Percentiles rank a stretch among this genome's conserved stretches.
phyloP scores from a whole-genome alignment of 202 grass and related monocot genomes.

The Carex sylvatica region DNA sequence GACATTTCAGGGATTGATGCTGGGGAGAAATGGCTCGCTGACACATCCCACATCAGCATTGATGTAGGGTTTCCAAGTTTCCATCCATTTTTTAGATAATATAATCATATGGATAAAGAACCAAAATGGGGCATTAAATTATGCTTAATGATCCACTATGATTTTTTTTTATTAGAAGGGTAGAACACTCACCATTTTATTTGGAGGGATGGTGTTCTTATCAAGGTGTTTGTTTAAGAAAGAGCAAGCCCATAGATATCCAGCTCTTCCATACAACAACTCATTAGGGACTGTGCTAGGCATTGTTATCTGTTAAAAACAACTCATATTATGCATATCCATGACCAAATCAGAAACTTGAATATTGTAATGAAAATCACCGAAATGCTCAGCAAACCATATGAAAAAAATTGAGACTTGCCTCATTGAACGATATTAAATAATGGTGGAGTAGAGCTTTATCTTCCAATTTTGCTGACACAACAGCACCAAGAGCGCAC shows the following conservation, averaged over 20 bases:
- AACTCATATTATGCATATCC: neutral
- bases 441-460: constrained; percentile 44
- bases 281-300: constrained; percentile 69
- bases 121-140: neutral
- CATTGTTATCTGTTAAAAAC: constrained; percentile 60
- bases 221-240: constrained; percentile 82
- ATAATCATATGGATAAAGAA: neutral
- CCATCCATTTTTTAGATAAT: neutral
- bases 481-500: constrained; percentile 72
- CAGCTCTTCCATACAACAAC: constrained; percentile 77
- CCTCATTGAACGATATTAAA: constrained; percentile 77
- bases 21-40: neutral
- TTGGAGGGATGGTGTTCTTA: constrained; percentile 46
- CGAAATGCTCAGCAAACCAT: neutral
- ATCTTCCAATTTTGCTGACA: constrained; percentile 50
- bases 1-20: neutral
- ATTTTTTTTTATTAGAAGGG: neutral
- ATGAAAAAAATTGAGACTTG: constrained; percentile 20
- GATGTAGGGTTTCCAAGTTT: neutral
- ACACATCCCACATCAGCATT: neutral
- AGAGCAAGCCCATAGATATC: constrained; percentile 91
- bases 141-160: neutral
- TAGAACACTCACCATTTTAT: constrained; percentile 52
- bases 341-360: neutral
- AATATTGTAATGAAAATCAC: neutral